Conservation (phyloP, 257 asterid genomes). For the Primulina tabacum region DNA sequence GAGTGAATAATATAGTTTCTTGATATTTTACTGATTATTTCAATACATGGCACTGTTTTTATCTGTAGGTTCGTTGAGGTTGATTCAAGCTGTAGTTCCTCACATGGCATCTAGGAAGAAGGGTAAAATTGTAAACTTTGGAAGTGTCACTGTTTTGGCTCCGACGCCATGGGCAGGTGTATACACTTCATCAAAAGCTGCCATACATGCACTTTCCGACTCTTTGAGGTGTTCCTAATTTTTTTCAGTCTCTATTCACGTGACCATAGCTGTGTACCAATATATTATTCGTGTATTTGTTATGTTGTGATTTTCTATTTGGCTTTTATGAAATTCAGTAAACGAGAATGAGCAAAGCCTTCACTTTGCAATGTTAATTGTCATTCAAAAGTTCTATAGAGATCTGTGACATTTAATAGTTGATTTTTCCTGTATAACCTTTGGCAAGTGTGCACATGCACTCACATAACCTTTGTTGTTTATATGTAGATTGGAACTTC, state of each 20-base stretch:
- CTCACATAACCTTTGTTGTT: background rate
- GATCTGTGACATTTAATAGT: background rate
- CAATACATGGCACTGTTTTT: slow-evolving; percentile 5
- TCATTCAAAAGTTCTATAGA: background rate
- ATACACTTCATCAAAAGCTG: slow-evolving; percentile 89
- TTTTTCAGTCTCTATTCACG: background rate
- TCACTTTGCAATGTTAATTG: background rate
- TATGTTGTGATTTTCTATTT: background rate
- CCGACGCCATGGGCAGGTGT: slow-evolving; percentile 86
- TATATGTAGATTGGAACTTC: slow-evolving; percentile 38
- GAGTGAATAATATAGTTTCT: too few relatives aligned
- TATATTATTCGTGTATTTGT: background rate
- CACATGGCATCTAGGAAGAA: slow-evolving; percentile 89
- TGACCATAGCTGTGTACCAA: background rate
- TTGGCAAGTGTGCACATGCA: background rate
- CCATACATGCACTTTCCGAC: slow-evolving; percentile 74
- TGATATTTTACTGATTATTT: too few relatives aligned
- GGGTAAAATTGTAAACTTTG: slow-evolving; percentile 84
- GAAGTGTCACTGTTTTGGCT: slow-evolving; percentile 72
- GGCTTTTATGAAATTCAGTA: background rate
- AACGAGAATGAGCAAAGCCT: background rate
- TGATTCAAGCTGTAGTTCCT: slow-evolving; percentile 86
- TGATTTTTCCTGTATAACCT: background rate
- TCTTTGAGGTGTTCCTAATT: slow-evolving; percentile 52
- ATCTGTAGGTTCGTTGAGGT: slow-evolving; percentile 64